Evolutionary conservation across 208 protist species (phyloP).

Genomic region (Wallacemonas rigidus): DNA sequence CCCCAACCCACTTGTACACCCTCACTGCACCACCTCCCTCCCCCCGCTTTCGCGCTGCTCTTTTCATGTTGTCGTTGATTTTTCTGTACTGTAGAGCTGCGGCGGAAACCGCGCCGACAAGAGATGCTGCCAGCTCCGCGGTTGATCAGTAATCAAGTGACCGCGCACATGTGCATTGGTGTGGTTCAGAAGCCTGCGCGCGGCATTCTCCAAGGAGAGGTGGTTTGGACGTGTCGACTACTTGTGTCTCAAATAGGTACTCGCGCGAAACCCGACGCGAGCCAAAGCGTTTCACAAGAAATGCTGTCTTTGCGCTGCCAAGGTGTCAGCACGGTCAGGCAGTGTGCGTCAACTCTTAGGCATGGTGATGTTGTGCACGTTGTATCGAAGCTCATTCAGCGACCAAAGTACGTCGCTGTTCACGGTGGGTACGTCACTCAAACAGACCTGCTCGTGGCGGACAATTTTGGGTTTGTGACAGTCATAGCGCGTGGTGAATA

Average conservation of each 20-base stretch:
- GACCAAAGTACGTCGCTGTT: slow-evolving; percentile 69
- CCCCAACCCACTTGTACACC: background rate
- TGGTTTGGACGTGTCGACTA: slow-evolving; percentile 76
- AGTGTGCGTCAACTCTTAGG: slow-evolving; percentile 50
- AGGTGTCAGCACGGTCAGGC: slow-evolving; percentile 51
- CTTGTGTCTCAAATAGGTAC: slow-evolving; percentile 68
- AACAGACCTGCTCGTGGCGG: slow-evolving; percentile 77
- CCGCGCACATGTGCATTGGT: slow-evolving; percentile 69
- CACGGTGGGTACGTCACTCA: slow-evolving; percentile 77
- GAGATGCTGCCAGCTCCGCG: slow-evolving; percentile 4
- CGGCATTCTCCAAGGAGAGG: slow-evolving; percentile 59
- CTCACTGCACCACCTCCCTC: background rate
- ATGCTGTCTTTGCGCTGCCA: slow-evolving; percentile 54
- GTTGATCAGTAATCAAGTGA: slow-evolving; percentile 31
- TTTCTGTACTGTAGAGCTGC: background rate
- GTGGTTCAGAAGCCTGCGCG: slow-evolving; percentile 71
- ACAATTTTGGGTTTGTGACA: slow-evolving; percentile 76
- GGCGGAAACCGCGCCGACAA: too few species aligned
- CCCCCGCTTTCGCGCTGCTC: background rate
- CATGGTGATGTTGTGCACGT: slow-evolving; percentile 81
- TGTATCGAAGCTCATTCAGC: slow-evolving; percentile 76
- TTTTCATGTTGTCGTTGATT: background rate
- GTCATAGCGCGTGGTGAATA: slow-evolving; percentile 13
- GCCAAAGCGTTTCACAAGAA: slow-evolving; percentile 42
- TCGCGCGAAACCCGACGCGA: slow-evolving; percentile 24